Conservation (phyloP, 305 asterid genomes). For the Striga hermonthica region DNA sequence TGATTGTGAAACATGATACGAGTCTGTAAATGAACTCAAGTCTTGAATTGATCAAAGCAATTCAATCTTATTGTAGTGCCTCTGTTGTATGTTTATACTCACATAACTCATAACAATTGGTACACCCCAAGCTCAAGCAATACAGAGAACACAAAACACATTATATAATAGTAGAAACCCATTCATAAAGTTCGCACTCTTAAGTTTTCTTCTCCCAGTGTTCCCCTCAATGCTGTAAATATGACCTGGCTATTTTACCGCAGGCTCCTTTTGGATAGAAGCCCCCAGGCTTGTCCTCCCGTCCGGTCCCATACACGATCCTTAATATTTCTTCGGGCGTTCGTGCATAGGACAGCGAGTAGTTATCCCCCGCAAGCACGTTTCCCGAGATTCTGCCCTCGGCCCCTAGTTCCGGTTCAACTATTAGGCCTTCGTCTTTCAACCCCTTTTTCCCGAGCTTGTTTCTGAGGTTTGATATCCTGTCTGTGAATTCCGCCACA, state of each 20-base stretch:
- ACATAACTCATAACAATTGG: too few species aligned
- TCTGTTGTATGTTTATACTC: too few species aligned
- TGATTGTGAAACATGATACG: too few species aligned
- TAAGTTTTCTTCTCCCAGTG: not conserved
- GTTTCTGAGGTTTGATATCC: conserved; percentile 52
- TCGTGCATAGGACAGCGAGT: conserved; percentile 43
- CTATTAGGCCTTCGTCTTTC: conserved; percentile 66
- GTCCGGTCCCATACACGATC: conserved; percentile 44
- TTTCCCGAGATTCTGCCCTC: conserved; percentile 49
- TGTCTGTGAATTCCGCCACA: conserved; percentile 48
- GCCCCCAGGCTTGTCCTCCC: conserved; percentile 39
- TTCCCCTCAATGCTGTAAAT: not conserved
- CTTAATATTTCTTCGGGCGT: conserved; percentile 48
- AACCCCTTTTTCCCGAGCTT: conserved; percentile 44
- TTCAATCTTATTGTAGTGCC: too few species aligned
- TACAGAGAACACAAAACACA: too few species aligned
- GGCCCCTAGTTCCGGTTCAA: conserved; percentile 39
- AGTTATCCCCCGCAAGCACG: conserved; percentile 39
- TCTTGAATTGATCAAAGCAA: too few species aligned
- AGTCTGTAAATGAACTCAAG: too few species aligned
- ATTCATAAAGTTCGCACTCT: too few species aligned
- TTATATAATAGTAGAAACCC: too few species aligned
- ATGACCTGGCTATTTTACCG: conserved; percentile 42
- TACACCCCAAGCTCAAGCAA: too few species aligned
- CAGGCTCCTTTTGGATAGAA: conserved; percentile 51